These are phyloP conservation scores for Russula virescens DNA, from an alignment of 768 basidiomycete genomes.

Conservation along the genomic window DNA sequence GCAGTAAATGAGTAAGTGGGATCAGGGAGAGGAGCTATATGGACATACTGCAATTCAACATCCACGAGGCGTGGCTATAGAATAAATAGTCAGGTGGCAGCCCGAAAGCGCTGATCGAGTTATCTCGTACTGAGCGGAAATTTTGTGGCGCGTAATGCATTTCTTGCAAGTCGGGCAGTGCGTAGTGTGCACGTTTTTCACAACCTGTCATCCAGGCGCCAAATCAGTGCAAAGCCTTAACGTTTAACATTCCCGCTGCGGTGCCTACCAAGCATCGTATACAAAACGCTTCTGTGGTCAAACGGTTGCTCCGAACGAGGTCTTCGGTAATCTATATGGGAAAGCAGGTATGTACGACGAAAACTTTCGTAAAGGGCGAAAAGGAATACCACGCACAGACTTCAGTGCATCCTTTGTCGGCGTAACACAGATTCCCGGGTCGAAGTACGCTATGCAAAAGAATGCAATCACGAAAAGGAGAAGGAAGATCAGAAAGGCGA, in stretches of 20 bases:
- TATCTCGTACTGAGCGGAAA: background rate
- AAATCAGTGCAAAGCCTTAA: background rate
- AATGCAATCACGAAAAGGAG: background rate
- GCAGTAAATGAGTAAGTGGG: background rate
- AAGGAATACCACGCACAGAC: background rate
- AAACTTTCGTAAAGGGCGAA: background rate
- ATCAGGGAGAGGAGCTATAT: background rate
- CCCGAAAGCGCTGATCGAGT: background rate
- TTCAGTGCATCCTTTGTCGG: background rate
- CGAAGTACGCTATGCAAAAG: background rate
- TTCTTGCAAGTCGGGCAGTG: constrained; percentile 13
- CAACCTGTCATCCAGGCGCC: background rate
- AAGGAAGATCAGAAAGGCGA: background rate
- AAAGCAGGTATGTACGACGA: background rate
- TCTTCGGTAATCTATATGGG: background rate
- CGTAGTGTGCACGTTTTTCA: background rate
- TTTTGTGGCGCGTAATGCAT: background rate
- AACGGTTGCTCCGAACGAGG: background rate
- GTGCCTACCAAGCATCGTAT: constrained; percentile 1
- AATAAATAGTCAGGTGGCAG: background rate
- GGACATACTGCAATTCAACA: constrained; percentile 12
- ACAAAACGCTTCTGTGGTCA: background rate
- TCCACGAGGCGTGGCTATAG: background rate
- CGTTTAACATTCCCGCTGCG: background rate
- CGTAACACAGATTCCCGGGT: constrained; percentile 6